phyloP scores from a whole-genome alignment of 2,329 filamentous ascomycete species.

The Paecilomyces sp. region DNA sequence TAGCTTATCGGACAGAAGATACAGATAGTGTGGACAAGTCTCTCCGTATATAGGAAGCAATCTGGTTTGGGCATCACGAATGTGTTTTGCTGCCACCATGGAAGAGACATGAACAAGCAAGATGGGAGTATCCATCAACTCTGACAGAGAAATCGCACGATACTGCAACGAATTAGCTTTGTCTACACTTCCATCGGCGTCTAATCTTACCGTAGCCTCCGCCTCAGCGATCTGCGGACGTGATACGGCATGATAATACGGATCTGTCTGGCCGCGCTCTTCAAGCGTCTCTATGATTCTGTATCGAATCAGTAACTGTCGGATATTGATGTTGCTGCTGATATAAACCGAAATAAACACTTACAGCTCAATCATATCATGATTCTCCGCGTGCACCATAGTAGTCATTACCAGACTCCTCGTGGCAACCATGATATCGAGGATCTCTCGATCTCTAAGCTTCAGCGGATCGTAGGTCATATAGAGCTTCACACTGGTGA shows the following conservation, averaged over 20 bases:
- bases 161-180: slow-evolving; percentile 18
- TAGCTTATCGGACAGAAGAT: slow-evolving; percentile 44
- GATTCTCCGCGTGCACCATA: slow-evolving; percentile 42
- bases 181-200: background rate
- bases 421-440: slow-evolving; percentile 8
- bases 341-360: background rate
- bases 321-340: background rate
- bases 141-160: slow-evolving; percentile 44
- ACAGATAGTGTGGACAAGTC: slow-evolving; percentile 54
- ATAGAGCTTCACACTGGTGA: slow-evolving; percentile 36
- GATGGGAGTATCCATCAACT: slow-evolving; percentile 45
- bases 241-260: slow-evolving; percentile 36
- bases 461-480: slow-evolving; percentile 36
- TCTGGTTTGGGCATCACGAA: slow-evolving; percentile 44
- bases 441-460: slow-evolving; percentile 27
- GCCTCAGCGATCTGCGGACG: slow-evolving; percentile 35
- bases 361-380: slow-evolving; percentile 35
- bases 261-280: slow-evolving; percentile 24
- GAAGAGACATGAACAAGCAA: slow-evolving; percentile 48
- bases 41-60: slow-evolving; percentile 50
- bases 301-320: slow-evolving; percentile 10
- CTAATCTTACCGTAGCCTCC: slow-evolving; percentile 27
- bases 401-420: slow-evolving; percentile 32
- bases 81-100: slow-evolving; percentile 40
- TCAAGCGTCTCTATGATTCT: slow-evolving; percentile 34